Base-by-base conservation (phyloP, 2,329 filamentous ascomycete species). In the Penicillium concentricum region DNA sequence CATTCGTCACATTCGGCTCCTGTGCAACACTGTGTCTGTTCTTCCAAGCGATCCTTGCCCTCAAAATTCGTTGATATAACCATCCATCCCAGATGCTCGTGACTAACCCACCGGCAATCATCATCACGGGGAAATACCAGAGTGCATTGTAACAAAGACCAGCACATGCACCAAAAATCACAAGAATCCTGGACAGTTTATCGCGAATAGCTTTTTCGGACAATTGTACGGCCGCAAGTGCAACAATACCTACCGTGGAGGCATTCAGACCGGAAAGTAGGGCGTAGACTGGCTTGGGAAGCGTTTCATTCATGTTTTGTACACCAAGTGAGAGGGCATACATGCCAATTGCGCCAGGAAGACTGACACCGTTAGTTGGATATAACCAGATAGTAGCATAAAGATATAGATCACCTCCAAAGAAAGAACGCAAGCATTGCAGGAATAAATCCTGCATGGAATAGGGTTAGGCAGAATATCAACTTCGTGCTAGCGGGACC, bases 121-220 rank as follows among this genome's bases (percentile, higher is more conserved):
- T 86, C 5, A 91, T 67, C 0, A 84, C 65, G 0, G 89, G 89
- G 44, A 90, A 91, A 62, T 89, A 92, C 89, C 89, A 92, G 0
- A 91, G 72, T 0, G 87, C 83, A 48, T 85, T 90, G 63, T 91
- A 91, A 47, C 88, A 78, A 61, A 91, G 73, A 0, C 88, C 89
- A 0, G 86, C 87, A 9, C 81, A 79, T 0, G 78, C 88, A 3
- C 82, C 82, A 7, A 87, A 65, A 13, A 90, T 86, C 0, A 91
- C 84, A 2, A 91, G 63, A 0, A 87, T 74, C 1, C 88, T 76
- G 0, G 87, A 86, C 3, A 88, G 46, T 20, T 77, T 77, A 66
- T 91, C 87, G 0, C 82, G 86, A 53, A 91, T 86, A 0, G 87
- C 83, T 61, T 89, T 90, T 15, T 85, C 77, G 0, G 87, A 82